Base-by-base conservation (phyloP, 2,329 filamentous ascomycete genomes). In the Trematosphaeria pertusa region DNA sequence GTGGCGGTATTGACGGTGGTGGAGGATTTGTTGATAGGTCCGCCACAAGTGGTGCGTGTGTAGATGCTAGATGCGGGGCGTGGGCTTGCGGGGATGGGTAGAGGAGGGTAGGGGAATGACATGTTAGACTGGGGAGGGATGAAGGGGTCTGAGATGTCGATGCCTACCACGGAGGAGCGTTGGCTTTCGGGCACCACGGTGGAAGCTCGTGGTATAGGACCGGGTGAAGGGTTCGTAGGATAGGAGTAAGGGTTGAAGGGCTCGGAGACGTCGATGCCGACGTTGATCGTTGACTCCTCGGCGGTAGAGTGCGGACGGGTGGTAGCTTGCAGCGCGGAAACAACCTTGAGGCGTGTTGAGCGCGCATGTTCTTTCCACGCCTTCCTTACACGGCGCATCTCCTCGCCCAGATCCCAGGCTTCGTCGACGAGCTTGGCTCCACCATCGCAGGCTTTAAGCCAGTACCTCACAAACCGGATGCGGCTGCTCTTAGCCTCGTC, bases 391-490 rank as follows among this genome's bases (percentile, higher is more conserved):
- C 21, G 35, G 37, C 57, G 62, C 36, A 69, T 32, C 21, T 60
- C 39, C 32, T 56, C 30, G 12, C 64, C 65, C 4, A 66, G 19
- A 18, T 61, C 48, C 21, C 58, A 60, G 2, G 63, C 63, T 4
- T 56, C 39, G 5, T 44, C 36, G 3, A 59, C 40, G 7, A 41
- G 8, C 26, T 33, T 37, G 2, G 52, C 46, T 0, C 61, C 58
- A 7, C 38, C 31, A 2, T 14, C 5, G 17, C 47, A 49, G 8
- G 45, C 41, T 34, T 39, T 50, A 19, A 68, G 38, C 62, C 61
- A 68, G 35, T 62, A 65, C 12, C 56, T 47, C 7, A 67, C 42
- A 19, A 61, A 64, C 2, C 56, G 51, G 14, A 67, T 19, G 2
- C 65, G 50, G 32, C 56, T 61, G 15, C 53, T 59, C 21, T 38